Conservation (phyloP, 2,329 filamentous ascomycete genomes). For the Delphinella strobiligena region DNA sequence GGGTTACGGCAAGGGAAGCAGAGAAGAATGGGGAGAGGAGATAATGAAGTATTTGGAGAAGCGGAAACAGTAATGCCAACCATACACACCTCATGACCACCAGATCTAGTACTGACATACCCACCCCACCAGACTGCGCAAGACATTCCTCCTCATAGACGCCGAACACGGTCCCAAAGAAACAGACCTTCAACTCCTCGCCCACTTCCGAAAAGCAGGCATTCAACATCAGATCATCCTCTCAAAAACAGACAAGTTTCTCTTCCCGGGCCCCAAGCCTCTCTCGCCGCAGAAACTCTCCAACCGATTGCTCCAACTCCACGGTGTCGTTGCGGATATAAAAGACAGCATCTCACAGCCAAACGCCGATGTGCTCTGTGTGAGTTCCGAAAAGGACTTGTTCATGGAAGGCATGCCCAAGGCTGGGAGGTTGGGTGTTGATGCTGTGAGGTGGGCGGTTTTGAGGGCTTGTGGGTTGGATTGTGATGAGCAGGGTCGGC, state of each 20-base stretch:
- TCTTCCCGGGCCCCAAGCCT: slow-evolving; percentile 22
- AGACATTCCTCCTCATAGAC: slow-evolving; percentile 55
- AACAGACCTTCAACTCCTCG: slow-evolving; percentile 46
- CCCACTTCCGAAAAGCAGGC: slow-evolving; percentile 41
- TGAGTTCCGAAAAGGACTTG: slow-evolving; percentile 40
- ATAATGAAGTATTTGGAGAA: slow-evolving; percentile 56
- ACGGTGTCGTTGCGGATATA: slow-evolving; percentile 26
- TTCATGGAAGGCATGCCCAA: slow-evolving; percentile 32
- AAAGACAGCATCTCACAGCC: slow-evolving; percentile 31
- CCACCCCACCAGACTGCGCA: slow-evolving; percentile 33
- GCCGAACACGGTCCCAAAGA: slow-evolving; percentile 50
- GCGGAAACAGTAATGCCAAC: slow-evolving; percentile 48
- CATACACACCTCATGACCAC: too few relatives aligned
- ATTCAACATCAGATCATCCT: slow-evolving; percentile 54
- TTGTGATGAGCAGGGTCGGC: slow-evolving; percentile 16
- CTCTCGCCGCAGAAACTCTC: slow-evolving; percentile 15
- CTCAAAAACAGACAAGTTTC: slow-evolving; percentile 51
- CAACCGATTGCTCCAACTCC: slow-evolving; percentile 22
- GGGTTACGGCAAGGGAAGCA: slow-evolving; percentile 54
- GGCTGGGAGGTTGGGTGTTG: slow-evolving; percentile 47
- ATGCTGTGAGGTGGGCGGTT: slow-evolving; percentile 52
- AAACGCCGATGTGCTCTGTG: slow-evolving; percentile 44
- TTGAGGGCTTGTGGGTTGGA: slow-evolving; percentile 50
- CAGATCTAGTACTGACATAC: too few relatives aligned
- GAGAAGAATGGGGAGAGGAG: slow-evolving; percentile 51